Percentiles rank a stretch among this genome's conserved stretches.
Conservation (phyloP, 305 asterid genomes). For the Fraxinus xanthoxyloides region DNA sequence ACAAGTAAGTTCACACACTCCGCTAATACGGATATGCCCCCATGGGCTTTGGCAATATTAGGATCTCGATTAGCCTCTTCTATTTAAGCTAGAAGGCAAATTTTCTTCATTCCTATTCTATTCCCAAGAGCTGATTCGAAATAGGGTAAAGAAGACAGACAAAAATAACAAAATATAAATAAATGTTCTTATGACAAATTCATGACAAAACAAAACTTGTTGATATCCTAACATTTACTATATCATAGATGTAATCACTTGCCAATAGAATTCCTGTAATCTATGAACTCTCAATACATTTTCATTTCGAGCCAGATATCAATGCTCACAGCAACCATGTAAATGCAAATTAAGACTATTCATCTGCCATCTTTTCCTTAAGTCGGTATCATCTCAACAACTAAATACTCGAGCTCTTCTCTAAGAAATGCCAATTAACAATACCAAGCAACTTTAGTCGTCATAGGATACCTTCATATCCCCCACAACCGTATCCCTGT, state of each 20-base stretch:
- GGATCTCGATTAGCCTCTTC: no score
- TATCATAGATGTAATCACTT: neutral
- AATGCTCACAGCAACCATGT: neutral
- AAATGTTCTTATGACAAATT: no score
- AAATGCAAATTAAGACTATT: neutral
- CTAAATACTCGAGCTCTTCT: neutral
- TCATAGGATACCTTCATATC: neutral
- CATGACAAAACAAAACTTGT: no score
- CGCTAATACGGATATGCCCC: no score
- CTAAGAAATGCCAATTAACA: neutral
- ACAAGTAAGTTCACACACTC: no score
- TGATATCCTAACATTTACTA: neutral
- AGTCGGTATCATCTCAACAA: neutral
- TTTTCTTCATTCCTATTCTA: no score
- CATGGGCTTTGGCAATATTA: no score
- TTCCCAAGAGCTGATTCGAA: no score
- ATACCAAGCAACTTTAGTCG: neutral
- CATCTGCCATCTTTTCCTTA: neutral
- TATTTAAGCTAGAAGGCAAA: no score
- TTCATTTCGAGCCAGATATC: neutral
- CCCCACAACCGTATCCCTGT: neutral
- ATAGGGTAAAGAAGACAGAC: no score
- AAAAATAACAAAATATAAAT: no score
- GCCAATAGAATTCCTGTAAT: neutral
- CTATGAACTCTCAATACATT: neutral